These are phyloP conservation scores for Pyrenula aspistea DNA, from an alignment of 495 filamentous ascomycete species.

Conservation along the genomic window DNA sequence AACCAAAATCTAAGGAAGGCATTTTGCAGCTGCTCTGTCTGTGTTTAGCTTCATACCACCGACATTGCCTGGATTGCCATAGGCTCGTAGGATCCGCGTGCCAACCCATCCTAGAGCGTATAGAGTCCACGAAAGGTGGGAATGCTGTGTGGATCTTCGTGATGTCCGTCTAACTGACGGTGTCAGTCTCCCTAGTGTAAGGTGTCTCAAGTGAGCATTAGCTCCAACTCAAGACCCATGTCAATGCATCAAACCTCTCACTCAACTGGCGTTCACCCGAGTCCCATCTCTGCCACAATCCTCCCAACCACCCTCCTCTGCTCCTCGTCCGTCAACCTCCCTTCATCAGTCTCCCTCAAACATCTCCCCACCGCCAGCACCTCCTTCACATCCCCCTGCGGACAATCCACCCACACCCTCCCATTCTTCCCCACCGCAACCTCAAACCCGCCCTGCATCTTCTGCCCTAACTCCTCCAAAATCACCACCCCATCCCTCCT, in stretches of 20 bases:
- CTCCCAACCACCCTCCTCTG: slow-evolving; percentile 73
- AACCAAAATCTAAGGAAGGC: too few species aligned
- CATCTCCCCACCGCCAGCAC: slow-evolving; percentile 74
- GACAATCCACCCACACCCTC: slow-evolving; percentile 73
- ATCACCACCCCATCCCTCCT: slow-evolving; percentile 49
- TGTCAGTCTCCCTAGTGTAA: too few species aligned
- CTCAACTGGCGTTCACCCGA: not conserved
- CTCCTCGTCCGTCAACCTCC: slow-evolving; percentile 51
- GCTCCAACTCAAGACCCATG: too few species aligned
- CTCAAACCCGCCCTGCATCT: slow-evolving; percentile 68
- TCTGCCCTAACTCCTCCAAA: slow-evolving; percentile 72
- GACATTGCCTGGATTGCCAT: not conserved
- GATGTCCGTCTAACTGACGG: too few species aligned
- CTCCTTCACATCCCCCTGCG: slow-evolving; percentile 48
- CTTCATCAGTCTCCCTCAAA: slow-evolving; percentile 61
- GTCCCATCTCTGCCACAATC: slow-evolving; percentile 37
- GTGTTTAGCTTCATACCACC: not conserved
- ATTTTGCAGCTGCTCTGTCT: too few species aligned
- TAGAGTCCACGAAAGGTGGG: too few species aligned
- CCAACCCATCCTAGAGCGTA: too few species aligned
- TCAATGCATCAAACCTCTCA: too few species aligned
- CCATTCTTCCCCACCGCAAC: slow-evolving; percentile 92
- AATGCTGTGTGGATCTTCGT: too few species aligned
- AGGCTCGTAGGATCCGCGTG: too few species aligned
- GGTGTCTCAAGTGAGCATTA: too few species aligned